Percentiles rank a stretch among this genome's conserved stretches.
phyloP scores from a whole-genome alignment of 225 moss, liverwort and hornwort species.

The Bryoerythrophyllum caledonicum region DNA sequence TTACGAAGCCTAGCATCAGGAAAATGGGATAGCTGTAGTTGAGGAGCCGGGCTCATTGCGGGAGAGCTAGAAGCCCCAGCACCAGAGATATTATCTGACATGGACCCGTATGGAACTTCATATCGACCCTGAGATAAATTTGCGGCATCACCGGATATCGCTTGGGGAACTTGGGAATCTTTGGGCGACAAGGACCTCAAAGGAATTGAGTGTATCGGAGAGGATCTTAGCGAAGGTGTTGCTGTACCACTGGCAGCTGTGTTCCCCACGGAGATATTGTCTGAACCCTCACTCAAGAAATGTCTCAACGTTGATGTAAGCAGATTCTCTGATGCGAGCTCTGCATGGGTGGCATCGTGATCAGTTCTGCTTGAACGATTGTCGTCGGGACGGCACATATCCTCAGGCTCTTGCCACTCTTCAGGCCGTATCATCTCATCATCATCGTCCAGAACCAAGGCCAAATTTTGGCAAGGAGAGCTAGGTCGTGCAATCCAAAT shows the following conservation, averaged over 20 bases:
- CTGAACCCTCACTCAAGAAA: constrained; percentile 26
- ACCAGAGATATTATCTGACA: constrained; percentile 45
- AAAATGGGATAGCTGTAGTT: constrained; percentile 60
- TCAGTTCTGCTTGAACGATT: constrained; percentile 6
- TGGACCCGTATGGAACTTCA: constrained; percentile 55
- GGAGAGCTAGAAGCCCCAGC: constrained; percentile 51
- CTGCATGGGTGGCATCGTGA: constrained; percentile 16
- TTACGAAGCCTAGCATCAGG: constrained; percentile 64
- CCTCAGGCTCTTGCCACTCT: constrained; percentile 43
- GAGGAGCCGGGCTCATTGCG: constrained; percentile 49
- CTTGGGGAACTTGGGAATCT: constrained; percentile 44
- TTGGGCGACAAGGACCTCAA: constrained; percentile 54
- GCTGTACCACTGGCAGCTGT: not conserved
- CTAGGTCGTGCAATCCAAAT: constrained; percentile 18
- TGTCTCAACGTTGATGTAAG: constrained; percentile 36
- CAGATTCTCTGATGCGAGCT: constrained; percentile 21
- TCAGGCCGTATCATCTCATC: constrained; percentile 26
- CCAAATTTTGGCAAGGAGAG: constrained; percentile 20
- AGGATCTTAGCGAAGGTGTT: constrained; percentile 40
- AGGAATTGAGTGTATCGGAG: constrained; percentile 58
- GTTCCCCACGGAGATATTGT: constrained; percentile 7
- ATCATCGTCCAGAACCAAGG: constrained; percentile 28
- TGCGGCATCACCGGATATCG: constrained; percentile 47
- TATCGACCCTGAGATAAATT: constrained; percentile 42
- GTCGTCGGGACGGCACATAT: constrained; percentile 16